Evolutionary conservation across 306 rosid genomes (phyloP).

Genomic region (Trifolium dubium): DNA sequence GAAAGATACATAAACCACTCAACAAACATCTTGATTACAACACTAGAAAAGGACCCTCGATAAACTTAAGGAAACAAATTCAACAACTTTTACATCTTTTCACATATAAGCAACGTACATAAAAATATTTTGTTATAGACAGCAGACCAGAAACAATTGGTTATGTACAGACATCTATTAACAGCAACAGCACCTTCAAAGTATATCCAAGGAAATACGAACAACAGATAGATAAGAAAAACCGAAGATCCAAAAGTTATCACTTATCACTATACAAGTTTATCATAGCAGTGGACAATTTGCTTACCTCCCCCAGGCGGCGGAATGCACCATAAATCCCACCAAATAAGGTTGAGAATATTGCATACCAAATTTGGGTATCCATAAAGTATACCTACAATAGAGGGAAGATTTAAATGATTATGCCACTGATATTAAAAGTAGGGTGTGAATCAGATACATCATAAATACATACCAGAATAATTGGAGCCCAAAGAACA

Average conservation of each 20-base stretch:
- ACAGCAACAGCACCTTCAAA: neutral
- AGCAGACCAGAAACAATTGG: neutral
- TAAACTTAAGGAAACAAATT: neutral
- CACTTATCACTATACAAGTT: neutral
- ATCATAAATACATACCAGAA: slow-evolving; percentile 65
- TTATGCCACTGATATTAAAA: slow-evolving; percentile 6
- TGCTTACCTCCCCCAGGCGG: slow-evolving; percentile 92
- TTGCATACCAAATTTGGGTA: slow-evolving; percentile 98
- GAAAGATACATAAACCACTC: neutral
- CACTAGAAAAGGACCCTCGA: neutral
- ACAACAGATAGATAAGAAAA: slow-evolving; percentile 15
- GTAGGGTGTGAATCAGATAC: slow-evolving; percentile 17
- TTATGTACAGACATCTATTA: slow-evolving; percentile 14
- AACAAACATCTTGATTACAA: neutral
- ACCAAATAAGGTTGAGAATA: slow-evolving; percentile 94
- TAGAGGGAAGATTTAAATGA: slow-evolving; percentile 26
- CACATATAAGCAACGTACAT: neutral
- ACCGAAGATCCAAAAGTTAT: slow-evolving; percentile 1
- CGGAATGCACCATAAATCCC: slow-evolving; percentile 99
- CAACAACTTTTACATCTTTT: neutral
- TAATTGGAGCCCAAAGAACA: slow-evolving; percentile 98
- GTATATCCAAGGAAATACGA: neutral
- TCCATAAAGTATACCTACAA: slow-evolving; percentile 96
- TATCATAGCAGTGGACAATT: slow-evolving; percentile 6
- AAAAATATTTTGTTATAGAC: neutral